A percentile compares a stretch with the other conserved stretches of the same genome.
Evolutionary conservation across 1,139 yeast genomes (phyloP).

Genomic region (Diutina catenulata): DNA sequence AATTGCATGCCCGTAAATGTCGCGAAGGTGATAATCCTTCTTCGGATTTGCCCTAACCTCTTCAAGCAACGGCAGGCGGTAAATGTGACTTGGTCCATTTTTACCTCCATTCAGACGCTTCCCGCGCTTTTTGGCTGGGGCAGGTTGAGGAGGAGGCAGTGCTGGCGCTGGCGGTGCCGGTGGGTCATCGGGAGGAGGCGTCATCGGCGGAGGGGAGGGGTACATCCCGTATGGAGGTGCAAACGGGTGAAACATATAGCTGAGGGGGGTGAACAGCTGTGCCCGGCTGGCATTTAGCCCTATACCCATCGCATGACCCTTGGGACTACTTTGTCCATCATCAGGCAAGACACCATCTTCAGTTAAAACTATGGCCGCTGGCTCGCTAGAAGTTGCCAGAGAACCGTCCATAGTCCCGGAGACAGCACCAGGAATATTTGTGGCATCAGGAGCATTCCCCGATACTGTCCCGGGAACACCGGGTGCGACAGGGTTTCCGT

Average conservation of each 20-base stretch:
- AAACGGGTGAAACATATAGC: constrained; percentile 5
- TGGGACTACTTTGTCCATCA: no score
- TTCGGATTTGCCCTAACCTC: constrained; percentile 67
- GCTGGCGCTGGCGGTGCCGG: background rate
- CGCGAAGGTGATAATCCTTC: constrained; percentile 53
- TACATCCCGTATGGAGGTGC: constrained; percentile 4
- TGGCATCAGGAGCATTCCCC: no score
- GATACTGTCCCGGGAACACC: no score
- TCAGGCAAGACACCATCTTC: background rate
- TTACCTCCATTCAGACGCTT: background rate
- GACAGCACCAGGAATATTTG: background rate
- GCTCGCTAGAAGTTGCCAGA: background rate
- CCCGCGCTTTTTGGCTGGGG: background rate
- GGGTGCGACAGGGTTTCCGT: background rate
- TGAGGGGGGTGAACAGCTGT: constrained; percentile 1
- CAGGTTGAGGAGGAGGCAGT: background rate
- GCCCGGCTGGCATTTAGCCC: background rate
- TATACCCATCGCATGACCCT: no score
- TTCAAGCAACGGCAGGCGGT: constrained; percentile 73
- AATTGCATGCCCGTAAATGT: constrained; percentile 76
- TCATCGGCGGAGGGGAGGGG: background rate
- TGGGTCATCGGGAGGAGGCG: no score
- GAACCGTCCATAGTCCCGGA: background rate
- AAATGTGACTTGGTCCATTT: constrained; percentile 27
- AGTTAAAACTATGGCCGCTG: background rate